A percentile compares a stretch with the other conserved stretches of the same genome.
phyloP scores from a whole-genome alignment of 1,284 basidiomycete genomes.

The Gomphus sp. region DNA sequence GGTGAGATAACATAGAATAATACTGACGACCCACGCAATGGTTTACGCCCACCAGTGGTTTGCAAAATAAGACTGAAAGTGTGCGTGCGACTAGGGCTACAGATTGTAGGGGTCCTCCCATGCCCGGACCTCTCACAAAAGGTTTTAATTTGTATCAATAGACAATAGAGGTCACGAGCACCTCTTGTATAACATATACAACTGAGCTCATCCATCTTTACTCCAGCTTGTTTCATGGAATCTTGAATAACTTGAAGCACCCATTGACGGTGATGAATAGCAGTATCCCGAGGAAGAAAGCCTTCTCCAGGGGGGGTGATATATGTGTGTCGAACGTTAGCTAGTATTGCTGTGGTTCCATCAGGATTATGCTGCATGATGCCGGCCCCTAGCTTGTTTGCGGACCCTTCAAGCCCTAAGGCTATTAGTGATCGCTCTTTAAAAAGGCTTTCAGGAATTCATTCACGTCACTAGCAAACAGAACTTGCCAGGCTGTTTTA shows the following conservation, averaged over 20 bases:
- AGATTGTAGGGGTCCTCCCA: slow-evolving; percentile 95
- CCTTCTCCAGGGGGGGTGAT: slow-evolving; percentile 98
- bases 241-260: slow-evolving; percentile 75
- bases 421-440: slow-evolving; percentile 40
- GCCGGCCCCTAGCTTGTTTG: slow-evolving; percentile 97
- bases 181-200: slow-evolving; percentile 98
- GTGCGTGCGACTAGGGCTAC: slow-evolving; percentile 95
- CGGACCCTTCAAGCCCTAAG: slow-evolving; percentile 89
- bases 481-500: slow-evolving; percentile 5
- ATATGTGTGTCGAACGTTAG: slow-evolving; percentile 93
- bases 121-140: slow-evolving; percentile 72
- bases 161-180: slow-evolving; percentile 21
- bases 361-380: slow-evolving; percentile 78
- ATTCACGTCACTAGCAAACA: background rate
- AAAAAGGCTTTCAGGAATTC: background rate
- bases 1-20: background rate
- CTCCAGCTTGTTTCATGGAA: slow-evolving; percentile 63
- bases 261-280: slow-evolving; percentile 95
- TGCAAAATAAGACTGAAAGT: slow-evolving; percentile 78
- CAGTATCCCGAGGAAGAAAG: slow-evolving; percentile 93
- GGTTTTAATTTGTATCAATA: background rate
- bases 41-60: slow-evolving; percentile 95
- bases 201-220: slow-evolving; percentile 73
- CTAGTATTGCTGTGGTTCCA: slow-evolving; percentile 61
- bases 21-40: slow-evolving; percentile 95